A percentile compares a stretch with the other conserved stretches of the same genome.
Evolutionary conservation across 2,329 filamentous ascomycete species (phyloP).

Genomic region (Chalaropsis thielavioides): DNA sequence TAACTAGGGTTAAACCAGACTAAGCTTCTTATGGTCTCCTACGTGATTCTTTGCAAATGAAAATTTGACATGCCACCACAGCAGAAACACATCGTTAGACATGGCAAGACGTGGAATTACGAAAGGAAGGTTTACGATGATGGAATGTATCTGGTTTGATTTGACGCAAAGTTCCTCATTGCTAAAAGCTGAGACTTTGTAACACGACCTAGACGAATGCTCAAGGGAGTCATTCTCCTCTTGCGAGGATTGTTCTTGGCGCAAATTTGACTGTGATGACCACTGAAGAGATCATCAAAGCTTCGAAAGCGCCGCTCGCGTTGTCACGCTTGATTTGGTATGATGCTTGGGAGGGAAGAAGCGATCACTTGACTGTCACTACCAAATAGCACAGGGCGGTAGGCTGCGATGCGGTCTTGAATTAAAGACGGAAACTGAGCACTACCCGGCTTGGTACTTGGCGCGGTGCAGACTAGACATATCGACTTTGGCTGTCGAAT

Average conservation of each 20-base stretch:
- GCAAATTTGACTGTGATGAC: slow-evolving; percentile 76
- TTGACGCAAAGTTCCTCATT: slow-evolving; percentile 78
- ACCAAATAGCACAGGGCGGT: background rate
- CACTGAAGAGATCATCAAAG: slow-evolving; percentile 60
- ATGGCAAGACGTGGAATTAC: background rate
- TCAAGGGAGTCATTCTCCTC: slow-evolving; percentile 59
- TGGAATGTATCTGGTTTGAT: slow-evolving; percentile 58
- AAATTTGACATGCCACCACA: background rate
- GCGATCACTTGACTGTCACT: too few relatives aligned
- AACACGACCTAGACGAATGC: slow-evolving; percentile 87
- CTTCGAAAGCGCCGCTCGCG: slow-evolving; percentile 69
- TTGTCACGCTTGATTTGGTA: background rate
- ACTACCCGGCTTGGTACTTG: background rate
- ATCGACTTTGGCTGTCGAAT: background rate
- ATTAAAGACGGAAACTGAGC: slow-evolving; percentile 6
- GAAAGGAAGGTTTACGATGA: background rate
- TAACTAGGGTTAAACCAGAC: background rate
- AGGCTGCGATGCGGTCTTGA: background rate
- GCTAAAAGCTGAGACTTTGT: slow-evolving; percentile 62
- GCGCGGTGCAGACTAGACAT: too few relatives aligned
- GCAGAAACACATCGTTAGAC: background rate
- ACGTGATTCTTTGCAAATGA: background rate
- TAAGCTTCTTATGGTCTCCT: too few relatives aligned
- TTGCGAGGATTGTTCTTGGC: slow-evolving; percentile 51
- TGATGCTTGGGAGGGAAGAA: background rate